Percentiles rank a stretch among this genome's conserved stretches.
Evolutionary conservation across 495 filamentous ascomycete genomes (phyloP).

Genomic region (Hyaloscypha finlandica): DNA sequence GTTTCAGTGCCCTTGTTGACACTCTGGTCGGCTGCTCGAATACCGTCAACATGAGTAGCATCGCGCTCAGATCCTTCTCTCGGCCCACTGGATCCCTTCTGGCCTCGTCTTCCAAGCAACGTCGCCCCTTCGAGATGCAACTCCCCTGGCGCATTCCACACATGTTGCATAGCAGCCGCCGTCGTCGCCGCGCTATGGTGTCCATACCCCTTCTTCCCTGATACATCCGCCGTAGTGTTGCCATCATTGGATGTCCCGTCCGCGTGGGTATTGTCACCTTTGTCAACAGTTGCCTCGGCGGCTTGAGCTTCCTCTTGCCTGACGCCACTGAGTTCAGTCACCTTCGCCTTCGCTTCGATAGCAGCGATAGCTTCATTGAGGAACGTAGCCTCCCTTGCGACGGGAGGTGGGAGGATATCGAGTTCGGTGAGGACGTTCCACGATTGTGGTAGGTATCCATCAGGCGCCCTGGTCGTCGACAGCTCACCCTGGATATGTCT

Average conservation of each 20-base stretch:
- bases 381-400: not conserved
- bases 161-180: slow-evolving; percentile 77
- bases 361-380: not conserved
- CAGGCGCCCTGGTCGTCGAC: not conserved
- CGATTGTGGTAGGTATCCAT: not conserved
- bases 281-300: too few species aligned
- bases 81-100: slow-evolving; percentile 41
- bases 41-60: too few species aligned
- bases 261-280: too few species aligned
- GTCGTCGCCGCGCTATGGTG: slow-evolving; percentile 77
- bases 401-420: not conserved
- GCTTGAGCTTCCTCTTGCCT: too few species aligned
- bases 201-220: slow-evolving; percentile 70
- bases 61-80: slow-evolving; percentile 5
- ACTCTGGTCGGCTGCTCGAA: too few species aligned
- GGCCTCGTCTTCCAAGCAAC: slow-evolving; percentile 74
- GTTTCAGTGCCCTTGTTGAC: too few species aligned
- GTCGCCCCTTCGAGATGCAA: slow-evolving; percentile 88
- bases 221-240: slow-evolving; percentile 26
- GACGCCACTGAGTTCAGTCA: too few species aligned
- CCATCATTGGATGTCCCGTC: too few species aligned
- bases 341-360: not conserved
- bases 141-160: slow-evolving; percentile 44
- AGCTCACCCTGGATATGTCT: not conserved
- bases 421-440: not conserved